These are phyloP conservation scores for Neurospora sp. DNA, from an alignment of 2,329 filamentous ascomycete genomes.

Conservation along the genomic window DNA sequence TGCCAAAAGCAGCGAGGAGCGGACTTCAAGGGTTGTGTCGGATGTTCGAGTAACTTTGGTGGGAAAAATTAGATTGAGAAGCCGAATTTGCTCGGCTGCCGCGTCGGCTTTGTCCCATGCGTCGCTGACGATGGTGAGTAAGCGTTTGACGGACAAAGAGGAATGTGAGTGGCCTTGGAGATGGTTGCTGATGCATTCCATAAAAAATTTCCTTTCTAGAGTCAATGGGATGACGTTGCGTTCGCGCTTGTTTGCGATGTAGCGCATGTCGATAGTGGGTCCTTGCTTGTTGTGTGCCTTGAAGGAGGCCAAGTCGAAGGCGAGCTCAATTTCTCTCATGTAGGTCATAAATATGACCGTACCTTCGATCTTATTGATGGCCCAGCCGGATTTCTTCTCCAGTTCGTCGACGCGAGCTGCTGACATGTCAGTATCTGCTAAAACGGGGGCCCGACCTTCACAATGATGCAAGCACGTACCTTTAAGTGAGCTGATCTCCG, in stretches of 20 bases:
- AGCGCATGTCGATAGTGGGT: conserved; percentile 54
- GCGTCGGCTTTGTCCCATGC: conserved; percentile 57
- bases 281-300: conserved; percentile 17
- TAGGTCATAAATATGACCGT: conserved; percentile 65
- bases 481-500: conserved; percentile 72
- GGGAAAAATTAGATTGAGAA: conserved; percentile 53
- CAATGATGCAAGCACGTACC: conserved; percentile 35
- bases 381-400: conserved; percentile 61
- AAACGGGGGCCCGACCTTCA: not conserved
- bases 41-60: conserved; percentile 53
- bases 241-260: conserved; percentile 51
- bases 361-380: conserved; percentile 53
- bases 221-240: conserved; percentile 45
- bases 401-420: conserved; percentile 55
- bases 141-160: conserved; percentile 42
- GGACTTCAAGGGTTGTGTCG: conserved; percentile 55
- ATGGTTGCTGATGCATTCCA: conserved; percentile 61
- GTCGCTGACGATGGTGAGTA: conserved; percentile 49
- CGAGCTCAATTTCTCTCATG: conserved; percentile 59
- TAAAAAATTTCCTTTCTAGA: conserved; percentile 63
- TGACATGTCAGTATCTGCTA: conserved; percentile 24
- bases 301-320: conserved; percentile 59
- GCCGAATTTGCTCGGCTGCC: conserved; percentile 49
- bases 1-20: conserved; percentile 50
- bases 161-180: conserved; percentile 51